These are phyloP conservation scores for Gnaphalium uliginosum DNA, from an alignment of 129 eudicot genomes.

Conservation along the genomic window DNA sequence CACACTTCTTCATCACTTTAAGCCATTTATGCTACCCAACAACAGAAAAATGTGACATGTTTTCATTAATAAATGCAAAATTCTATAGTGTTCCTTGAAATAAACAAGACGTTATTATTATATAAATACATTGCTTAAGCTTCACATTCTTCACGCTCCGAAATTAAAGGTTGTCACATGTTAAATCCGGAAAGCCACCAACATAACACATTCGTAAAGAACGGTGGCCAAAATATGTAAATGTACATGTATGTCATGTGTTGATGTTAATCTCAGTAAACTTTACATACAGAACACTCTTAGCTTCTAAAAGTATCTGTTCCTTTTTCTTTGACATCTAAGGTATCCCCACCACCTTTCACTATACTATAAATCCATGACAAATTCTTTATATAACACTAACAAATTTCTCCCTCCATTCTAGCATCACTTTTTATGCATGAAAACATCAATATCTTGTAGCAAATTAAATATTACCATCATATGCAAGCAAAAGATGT, in stretches of 20 bases:
- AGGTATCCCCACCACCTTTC: conserved; percentile 38
- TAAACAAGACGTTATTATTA: conserved; percentile 27
- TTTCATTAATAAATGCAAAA: conserved; percentile 24
- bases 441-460: conserved; percentile 29
- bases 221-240: background rate
- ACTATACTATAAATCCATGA: conserved; percentile 49
- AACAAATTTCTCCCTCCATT: conserved; percentile 31
- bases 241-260: conserved; percentile 27
- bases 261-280: conserved; percentile 23
- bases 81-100: conserved; percentile 27
- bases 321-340: conserved; percentile 29
- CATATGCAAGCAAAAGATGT: conserved; percentile 46
- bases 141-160: conserved; percentile 32
- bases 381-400: conserved; percentile 28
- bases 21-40: conserved; percentile 41
- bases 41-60: conserved; percentile 38
- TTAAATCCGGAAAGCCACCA: conserved; percentile 22
- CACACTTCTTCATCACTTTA: conserved; percentile 33
- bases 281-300: conserved; percentile 9
- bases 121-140: conserved; percentile 22
- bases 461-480: conserved; percentile 36
- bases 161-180: conserved; percentile 28
- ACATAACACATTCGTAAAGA: conserved; percentile 32
- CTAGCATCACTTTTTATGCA: conserved; percentile 20
- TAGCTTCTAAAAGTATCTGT: conserved; percentile 26